Conservation (phyloP, 1,284 basidiomycete genomes). For the Ustilago xerochloae region DNA sequence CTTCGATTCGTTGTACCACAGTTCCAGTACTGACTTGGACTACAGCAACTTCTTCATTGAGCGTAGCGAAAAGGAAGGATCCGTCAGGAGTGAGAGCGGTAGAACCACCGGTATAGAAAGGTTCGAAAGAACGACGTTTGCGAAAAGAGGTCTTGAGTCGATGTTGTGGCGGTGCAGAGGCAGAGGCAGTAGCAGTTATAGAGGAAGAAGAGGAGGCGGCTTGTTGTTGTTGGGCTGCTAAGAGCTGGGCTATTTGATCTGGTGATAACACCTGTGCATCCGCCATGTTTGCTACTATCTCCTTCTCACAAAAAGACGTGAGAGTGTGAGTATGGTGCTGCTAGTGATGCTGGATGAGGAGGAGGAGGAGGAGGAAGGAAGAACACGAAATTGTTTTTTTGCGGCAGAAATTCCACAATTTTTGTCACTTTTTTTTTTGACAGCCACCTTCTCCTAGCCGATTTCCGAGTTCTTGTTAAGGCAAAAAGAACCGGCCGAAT, state of each 20-base stretch:
- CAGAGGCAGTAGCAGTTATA: constrained; percentile 6
- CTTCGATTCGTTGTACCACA: constrained; percentile 71
- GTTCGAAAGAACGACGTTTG: constrained; percentile 49
- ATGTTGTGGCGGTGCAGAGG: neutral
- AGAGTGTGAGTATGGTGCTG: neutral
- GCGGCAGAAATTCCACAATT: neutral
- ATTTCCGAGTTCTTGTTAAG: constrained; percentile 8
- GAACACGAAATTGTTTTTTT: neutral
- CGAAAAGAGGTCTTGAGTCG: constrained; percentile 53
- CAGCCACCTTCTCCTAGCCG: neutral
- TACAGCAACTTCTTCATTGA: constrained; percentile 84
- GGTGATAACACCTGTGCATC: constrained; percentile 44
- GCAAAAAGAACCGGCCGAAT: constrained; percentile 12
- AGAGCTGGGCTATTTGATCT: constrained; percentile 35
- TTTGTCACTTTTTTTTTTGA: constrained; percentile 1
- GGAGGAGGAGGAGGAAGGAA: neutral
- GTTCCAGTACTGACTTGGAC: constrained; percentile 81
- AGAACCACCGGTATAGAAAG: constrained; percentile 66
- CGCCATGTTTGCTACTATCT: constrained; percentile 23
- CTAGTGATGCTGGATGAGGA: neutral
- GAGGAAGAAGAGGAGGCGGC: constrained; percentile 29
- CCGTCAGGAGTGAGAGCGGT: constrained; percentile 85
- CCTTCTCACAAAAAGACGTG: neutral
- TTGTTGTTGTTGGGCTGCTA: constrained; percentile 37
- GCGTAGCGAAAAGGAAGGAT: constrained; percentile 81